Base-by-base conservation (phyloP, 78 protist species). In the Guillardia theta region DNA sequence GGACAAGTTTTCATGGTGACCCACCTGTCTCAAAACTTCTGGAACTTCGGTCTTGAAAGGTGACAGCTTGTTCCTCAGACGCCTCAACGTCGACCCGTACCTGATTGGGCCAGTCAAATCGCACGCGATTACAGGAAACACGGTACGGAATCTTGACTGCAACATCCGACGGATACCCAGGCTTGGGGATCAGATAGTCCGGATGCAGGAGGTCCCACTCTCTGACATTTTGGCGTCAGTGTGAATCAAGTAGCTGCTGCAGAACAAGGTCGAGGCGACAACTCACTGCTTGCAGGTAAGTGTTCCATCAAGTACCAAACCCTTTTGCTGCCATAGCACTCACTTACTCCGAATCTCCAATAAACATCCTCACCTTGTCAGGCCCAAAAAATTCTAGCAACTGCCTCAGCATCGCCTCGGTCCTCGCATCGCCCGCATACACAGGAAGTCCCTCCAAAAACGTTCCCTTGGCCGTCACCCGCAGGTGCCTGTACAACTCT, bases 151-250 rank as follows among this genome's bases (percentile, higher is more conserved):
- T 70, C 83, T 70, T 70, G 6, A 70, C 83, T 1, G 83, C 83
- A 4, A 24, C 41, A 43, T 70, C 83, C 0, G 83, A 70, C 36
- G 83, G 83, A 43, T 70, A 70, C 46, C 83, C 83, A 36, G 83
- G 83, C 41, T 70, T 70, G 83, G 83, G 83, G 83, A 70, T 70
- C 46, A 70, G 83, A 6, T 70, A 70, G 83, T 70, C 83, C 9
- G 83, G 83, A 18, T 70, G 83, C 36, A 22, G 33, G 46, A 70
- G 33, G 83, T 70, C 83, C 83, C 83, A 70, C 41, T 70, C 83
- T 58, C 70, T 58, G 70, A 3, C 39, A 30, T 0, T 24, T 8
- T 24, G 4, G 70, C 70, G 27, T 24, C 70, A 50, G 30, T 24
- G 6, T 1, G 70, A 58, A 30, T 30, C 39, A 9, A 30, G 1